phyloP scores from a whole-genome alignment of 306 rosid species.

The Abrus pulchellus region DNA sequence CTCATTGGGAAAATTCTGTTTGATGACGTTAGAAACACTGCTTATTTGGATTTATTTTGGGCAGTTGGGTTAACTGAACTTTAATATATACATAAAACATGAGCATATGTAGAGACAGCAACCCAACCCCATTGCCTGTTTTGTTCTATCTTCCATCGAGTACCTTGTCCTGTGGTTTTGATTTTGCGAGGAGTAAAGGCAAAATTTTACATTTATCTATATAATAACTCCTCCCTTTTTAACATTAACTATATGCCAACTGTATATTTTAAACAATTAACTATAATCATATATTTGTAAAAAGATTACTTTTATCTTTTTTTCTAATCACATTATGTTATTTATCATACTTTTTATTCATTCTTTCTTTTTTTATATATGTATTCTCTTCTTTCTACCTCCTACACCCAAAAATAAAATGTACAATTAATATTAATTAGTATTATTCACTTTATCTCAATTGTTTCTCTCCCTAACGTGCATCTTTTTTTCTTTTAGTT shows the following conservation, averaged over 20 bases:
- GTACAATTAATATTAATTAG: too few relatives aligned
- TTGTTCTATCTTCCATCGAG: conserved; percentile 30
- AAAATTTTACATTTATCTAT: background rate
- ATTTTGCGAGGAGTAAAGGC: conserved; percentile 29
- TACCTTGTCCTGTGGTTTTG: conserved; percentile 32
- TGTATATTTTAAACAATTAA: background rate
- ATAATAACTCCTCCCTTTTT: background rate
- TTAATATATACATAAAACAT: conserved; percentile 12
- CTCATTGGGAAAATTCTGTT: conserved; percentile 11
- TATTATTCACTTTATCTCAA: background rate
- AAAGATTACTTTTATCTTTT: too few relatives aligned
- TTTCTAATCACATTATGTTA: too few relatives aligned
- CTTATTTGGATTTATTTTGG: conserved; percentile 25
- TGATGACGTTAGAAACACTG: conserved; percentile 19
- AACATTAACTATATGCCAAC: conserved; percentile 3
- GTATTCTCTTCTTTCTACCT: too few relatives aligned
- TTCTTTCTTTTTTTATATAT: too few relatives aligned
- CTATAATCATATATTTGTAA: too few relatives aligned
- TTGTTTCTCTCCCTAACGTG: conserved; percentile 1
- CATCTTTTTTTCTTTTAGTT: background rate
- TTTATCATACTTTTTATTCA: too few relatives aligned
- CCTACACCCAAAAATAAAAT: too few relatives aligned
- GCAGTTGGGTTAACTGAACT: conserved; percentile 29
- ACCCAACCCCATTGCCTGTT: conserved; percentile 1
- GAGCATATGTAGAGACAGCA: background rate